Percentiles rank a stretch among this genome's conserved stretches.
phyloP scores from a whole-genome alignment of 2,329 filamentous ascomycete genomes.

The Pseudogymnoascus sp. region DNA sequence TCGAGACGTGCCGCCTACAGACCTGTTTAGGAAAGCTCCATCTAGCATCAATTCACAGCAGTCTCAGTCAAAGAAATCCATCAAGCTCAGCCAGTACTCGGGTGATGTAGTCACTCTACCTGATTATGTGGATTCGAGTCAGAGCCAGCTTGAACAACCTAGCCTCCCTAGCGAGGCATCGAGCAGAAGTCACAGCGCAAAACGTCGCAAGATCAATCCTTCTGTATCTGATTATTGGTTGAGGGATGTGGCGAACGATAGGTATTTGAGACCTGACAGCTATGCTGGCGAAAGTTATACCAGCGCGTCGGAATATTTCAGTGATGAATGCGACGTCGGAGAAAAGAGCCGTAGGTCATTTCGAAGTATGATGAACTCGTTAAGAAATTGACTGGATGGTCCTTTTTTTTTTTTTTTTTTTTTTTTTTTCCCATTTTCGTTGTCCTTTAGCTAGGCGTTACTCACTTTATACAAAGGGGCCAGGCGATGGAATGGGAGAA shows the following conservation, averaged over 20 bases:
- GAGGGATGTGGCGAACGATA: not conserved
- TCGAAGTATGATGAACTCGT: not conserved
- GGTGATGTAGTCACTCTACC: not conserved
- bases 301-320: not conserved
- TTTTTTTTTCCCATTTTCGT: not conserved
- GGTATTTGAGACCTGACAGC: not conserved
- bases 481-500: not conserved
- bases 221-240: not conserved
- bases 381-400: not conserved
- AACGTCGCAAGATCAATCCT: not conserved
- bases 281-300: not conserved
- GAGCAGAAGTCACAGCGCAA: not conserved
- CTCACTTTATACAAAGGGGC: not conserved
- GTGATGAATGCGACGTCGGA: not conserved
- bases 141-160: not conserved
- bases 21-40: not conserved
- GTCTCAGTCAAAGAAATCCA: not conserved
- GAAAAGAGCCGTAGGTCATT: not conserved
- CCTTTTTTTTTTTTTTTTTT: not conserved
- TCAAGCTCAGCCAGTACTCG: not conserved
- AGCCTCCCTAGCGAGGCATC: not conserved
- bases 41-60: not conserved
- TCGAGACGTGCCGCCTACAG: not conserved
- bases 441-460: not conserved
- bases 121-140: not conserved